phyloP scores from a whole-genome alignment of 75 land plant genomes.

The Isoetes taiwanensis region DNA sequence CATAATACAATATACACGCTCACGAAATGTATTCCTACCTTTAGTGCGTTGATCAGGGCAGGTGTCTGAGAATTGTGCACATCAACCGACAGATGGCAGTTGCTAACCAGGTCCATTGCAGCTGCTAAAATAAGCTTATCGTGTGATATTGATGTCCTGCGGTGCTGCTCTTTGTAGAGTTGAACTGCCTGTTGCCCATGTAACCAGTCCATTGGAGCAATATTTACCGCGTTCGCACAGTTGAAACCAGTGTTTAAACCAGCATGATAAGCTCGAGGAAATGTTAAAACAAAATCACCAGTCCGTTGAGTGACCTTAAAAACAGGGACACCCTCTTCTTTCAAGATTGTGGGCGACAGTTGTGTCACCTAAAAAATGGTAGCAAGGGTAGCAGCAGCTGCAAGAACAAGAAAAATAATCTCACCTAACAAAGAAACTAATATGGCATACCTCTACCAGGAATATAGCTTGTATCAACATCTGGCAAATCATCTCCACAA shows the following conservation, averaged over 20 bases:
- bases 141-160: slow-evolving; percentile 88
- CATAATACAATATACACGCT: background rate
- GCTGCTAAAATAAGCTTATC: slow-evolving; percentile 74
- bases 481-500: too few species aligned
- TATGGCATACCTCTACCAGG: too few species aligned
- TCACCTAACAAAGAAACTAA: too few species aligned
- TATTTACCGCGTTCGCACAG: slow-evolving; percentile 97
- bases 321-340: slow-evolving; percentile 74
- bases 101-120: slow-evolving; percentile 32
- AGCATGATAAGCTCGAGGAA: slow-evolving; percentile 89
- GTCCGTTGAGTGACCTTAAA: slow-evolving; percentile 62
- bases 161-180: slow-evolving; percentile 57
- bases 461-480: too few species aligned
- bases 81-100: too few species aligned
- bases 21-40: background rate
- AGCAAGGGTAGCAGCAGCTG: too few species aligned
- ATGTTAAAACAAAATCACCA: slow-evolving; percentile 88
- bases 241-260: slow-evolving; percentile 97
- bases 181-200: slow-evolving; percentile 89
- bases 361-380: slow-evolving; percentile 99
- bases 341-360: slow-evolving; percentile 75
- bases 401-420: too few species aligned
- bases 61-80: slow-evolving; percentile 13
- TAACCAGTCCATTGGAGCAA: slow-evolving; percentile 93
- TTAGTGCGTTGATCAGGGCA: too few species aligned